These are phyloP conservation scores for Acanthamoeba triangularis DNA, from an alignment of 208 protist species.

Conservation along the genomic window DNA sequence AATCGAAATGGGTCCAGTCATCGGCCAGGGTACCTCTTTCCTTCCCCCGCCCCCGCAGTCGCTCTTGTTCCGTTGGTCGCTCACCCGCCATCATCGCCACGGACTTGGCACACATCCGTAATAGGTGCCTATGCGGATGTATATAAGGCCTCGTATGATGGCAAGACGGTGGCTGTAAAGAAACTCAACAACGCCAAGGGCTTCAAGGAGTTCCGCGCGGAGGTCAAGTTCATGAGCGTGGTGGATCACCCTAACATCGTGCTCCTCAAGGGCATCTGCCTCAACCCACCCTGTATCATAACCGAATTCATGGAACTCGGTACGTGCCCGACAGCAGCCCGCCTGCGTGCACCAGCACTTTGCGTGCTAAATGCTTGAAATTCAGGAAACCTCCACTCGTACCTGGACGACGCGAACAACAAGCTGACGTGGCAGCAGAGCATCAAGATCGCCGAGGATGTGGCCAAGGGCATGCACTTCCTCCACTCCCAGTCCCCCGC, in stretches of 20 bases:
- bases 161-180: conserved; percentile 45
- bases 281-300: conserved; percentile 82
- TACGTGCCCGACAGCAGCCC: not conserved
- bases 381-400: conserved; percentile 72
- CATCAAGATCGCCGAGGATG: conserved; percentile 60
- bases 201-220: conserved; percentile 82
- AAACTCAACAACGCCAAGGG: conserved; percentile 79
- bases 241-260: conserved; percentile 80
- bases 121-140: conserved; percentile 73
- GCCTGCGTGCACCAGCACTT: not conserved
- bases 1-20: conserved; percentile 51
- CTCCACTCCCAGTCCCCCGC: conserved; percentile 73
- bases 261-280: conserved; percentile 78
- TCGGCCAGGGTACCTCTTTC: conserved; percentile 42
- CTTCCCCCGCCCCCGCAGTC: not conserved
- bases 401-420: conserved; percentile 60
- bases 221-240: conserved; percentile 83
- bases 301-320: conserved; percentile 81
- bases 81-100: not conserved
- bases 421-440: conserved; percentile 70
- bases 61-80: not conserved
- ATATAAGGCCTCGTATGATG: conserved; percentile 60
- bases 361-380: not conserved
- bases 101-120: not conserved
- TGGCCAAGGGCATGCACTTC: conserved; percentile 78